Conservation (phyloP, 805 yeast genomes). For the Yarrowia divulgata region DNA sequence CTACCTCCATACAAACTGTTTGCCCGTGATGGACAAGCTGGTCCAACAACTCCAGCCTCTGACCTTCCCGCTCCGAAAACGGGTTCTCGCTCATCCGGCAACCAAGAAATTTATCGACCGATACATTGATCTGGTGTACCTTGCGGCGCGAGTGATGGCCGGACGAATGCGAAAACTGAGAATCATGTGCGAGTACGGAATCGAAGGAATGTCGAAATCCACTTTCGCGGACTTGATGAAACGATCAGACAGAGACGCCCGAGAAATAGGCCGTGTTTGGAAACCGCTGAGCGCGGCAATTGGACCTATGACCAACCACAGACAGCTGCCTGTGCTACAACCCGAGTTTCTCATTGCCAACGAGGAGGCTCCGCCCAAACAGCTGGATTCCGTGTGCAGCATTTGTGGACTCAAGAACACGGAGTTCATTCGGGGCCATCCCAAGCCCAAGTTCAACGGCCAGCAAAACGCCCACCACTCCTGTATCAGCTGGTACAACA, state of each 20-base stretch:
- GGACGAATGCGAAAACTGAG: constrained; percentile 44
- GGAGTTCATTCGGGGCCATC: constrained; percentile 43
- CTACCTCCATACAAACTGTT: constrained; percentile 43
- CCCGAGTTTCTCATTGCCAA: constrained; percentile 36
- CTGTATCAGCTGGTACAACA: constrained; percentile 45
- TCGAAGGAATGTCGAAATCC: constrained; percentile 6
- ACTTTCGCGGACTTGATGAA: constrained; percentile 15
- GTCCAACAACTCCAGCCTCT: constrained; percentile 43
- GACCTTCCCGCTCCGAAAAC: constrained; percentile 42
- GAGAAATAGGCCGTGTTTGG: constrained; percentile 44
- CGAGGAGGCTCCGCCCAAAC: constrained; percentile 1
- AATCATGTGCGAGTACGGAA: constrained; percentile 8
- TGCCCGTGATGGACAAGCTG: constrained; percentile 42
- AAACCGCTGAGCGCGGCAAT: constrained; percentile 41
- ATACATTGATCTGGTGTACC: constrained; percentile 42
- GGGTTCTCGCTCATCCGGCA: constrained; percentile 44
- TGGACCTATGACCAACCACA: constrained; percentile 40
- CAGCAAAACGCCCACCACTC: constrained; percentile 42
- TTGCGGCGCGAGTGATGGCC: constrained; percentile 45
- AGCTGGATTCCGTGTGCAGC: constrained; percentile 40
- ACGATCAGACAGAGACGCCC: constrained; percentile 44
- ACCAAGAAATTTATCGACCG: constrained; percentile 43
- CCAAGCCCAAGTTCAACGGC: constrained; percentile 41
- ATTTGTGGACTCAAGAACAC: constrained; percentile 45
- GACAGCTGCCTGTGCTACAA: constrained; percentile 41